Evolutionary conservation across 768 basidiomycete genomes (phyloP), one percentile per base, ranked within the genome.

Genomic region (Sarcodon aspratus): DNA sequence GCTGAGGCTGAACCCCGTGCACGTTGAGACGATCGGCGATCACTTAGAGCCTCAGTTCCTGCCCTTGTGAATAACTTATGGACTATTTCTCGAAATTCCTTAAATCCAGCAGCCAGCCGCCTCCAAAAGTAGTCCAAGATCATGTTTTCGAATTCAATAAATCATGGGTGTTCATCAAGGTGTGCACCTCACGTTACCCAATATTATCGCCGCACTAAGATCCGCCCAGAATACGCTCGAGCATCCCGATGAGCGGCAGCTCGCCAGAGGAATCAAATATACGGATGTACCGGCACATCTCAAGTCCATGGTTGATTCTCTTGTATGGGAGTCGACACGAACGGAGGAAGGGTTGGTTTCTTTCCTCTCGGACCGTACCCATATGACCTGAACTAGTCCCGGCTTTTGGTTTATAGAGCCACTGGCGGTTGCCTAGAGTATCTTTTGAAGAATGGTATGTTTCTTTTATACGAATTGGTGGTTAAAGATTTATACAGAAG

Each of bases 401-500:
- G 21, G 21, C 21, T 31, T 34, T 50, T 35, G 34, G 15, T 10
- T 18, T 51, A 32, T 52, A 94, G 93, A 51, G 80, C 76, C 10
- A 93, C 92, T 8, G 94, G 94, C 36, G 81, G 75, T 32, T 96
- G 93, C 59, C 66, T 96, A 46, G 94, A 97, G 64, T 94, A 91
- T 63, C 74, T 95, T 21, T 67, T 98, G 33, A 91, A 91, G 71
- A 84, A 94, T 54, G 88, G 87, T 85, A 53, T 47, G 72, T 55
- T 31, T 31, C 33, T 33, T 12, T 6, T 47, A 27, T 36, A 44
- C 27, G 48, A 36, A 10, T 33, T 18, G n/a, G n/a, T 42, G 32
- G 21, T 40, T 31, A 31, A 50, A n/a, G n/a, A 44, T 36, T 11
- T 11, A 51, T 50, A 17, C 54, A 31, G 17, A 33, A n/a, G 33